Evolutionary conservation across 805 yeast genomes (phyloP).

Genomic region (Kockiozyma suomiensis): DNA sequence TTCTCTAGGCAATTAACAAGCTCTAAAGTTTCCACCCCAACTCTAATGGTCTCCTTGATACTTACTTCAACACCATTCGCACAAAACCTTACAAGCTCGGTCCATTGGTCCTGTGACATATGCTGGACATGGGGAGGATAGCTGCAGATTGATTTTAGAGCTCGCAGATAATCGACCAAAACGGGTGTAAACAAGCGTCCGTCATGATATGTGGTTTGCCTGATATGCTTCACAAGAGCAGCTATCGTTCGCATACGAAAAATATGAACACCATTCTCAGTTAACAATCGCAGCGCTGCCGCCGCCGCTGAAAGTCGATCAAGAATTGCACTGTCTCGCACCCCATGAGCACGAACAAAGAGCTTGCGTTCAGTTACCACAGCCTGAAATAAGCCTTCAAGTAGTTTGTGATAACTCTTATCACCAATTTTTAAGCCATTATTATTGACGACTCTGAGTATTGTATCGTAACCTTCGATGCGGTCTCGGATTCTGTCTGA

Average conservation of each 20-base stretch:
- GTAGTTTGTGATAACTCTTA: constrained; percentile 25
- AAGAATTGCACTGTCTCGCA: neutral
- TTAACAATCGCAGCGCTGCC: constrained; percentile 13
- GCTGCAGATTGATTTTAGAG: constrained; percentile 23
- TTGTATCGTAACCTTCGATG: constrained; percentile 20
- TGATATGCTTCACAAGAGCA: constrained; percentile 24
- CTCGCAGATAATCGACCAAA: constrained; percentile 27
- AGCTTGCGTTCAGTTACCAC: constrained; percentile 22
- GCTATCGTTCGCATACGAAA: constrained; percentile 20
- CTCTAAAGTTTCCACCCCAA: constrained; percentile 46
- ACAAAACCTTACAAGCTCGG: constrained; percentile 12
- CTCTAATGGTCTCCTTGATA: constrained; percentile 3
- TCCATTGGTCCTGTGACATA: constrained; percentile 22
- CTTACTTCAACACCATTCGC: constrained; percentile 5
- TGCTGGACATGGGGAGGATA: constrained; percentile 36
- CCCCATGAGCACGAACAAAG: constrained; percentile 11
- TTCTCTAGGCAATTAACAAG: constrained; percentile 17
- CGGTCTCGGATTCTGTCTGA: constrained; percentile 32
- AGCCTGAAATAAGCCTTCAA: constrained; percentile 22
- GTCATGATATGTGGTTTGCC: constrained; percentile 8
- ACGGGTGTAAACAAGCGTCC: constrained; percentile 27
- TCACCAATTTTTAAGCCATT: constrained; percentile 12
- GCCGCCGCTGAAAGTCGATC: constrained; percentile 20
- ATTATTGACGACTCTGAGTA: constrained; percentile 6
- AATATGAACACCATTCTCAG: constrained; percentile 16